A percentile compares a stretch with the other conserved stretches of the same genome.
Conservation (phyloP, 2,329 filamentous ascomycete genomes). For the Mollisiaceae sp. region DNA sequence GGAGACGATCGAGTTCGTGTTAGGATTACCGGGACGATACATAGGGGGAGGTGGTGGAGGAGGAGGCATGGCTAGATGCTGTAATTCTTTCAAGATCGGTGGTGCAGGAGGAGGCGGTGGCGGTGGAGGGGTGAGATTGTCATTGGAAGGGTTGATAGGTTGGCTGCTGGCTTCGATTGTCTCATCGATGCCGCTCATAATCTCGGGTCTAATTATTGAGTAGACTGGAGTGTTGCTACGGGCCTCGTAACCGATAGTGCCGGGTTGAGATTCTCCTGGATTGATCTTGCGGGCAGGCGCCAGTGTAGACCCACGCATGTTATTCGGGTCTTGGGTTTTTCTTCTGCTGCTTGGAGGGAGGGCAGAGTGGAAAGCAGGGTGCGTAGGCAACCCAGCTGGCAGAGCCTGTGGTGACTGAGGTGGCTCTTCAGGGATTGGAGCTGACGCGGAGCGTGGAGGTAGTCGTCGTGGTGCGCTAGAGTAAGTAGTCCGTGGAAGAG, state of each 20-base stretch:
- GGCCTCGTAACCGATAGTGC: constrained; percentile 40
- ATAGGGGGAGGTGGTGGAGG: constrained; percentile 66
- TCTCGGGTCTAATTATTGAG: constrained; percentile 26
- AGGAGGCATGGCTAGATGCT: constrained; percentile 64
- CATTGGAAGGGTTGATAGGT: constrained; percentile 51
- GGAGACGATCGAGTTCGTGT: constrained; percentile 44
- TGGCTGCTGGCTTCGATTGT: constrained; percentile 45
- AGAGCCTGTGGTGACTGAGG: constrained; percentile 39
- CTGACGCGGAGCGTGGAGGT: constrained; percentile 65
- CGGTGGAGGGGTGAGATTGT: constrained; percentile 55
- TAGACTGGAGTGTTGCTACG: constrained; percentile 39
- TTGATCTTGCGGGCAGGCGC: constrained; percentile 40
- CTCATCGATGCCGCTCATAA: constrained; percentile 55
- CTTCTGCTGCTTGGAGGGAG: constrained; percentile 44
- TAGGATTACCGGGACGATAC: constrained; percentile 45
- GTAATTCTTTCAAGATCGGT: constrained; percentile 64
- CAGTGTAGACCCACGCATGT: constrained; percentile 25
- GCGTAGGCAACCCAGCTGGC: constrained; percentile 43
- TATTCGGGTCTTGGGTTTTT: constrained; percentile 33
- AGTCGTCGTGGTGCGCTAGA: constrained; percentile 53
- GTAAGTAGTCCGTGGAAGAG: constrained; percentile 43
- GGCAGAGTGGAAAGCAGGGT: constrained; percentile 50
- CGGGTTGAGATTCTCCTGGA: constrained; percentile 40
- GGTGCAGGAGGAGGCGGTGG: constrained; percentile 58
- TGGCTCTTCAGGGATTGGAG: constrained; percentile 57